Conservation (phyloP, 371 early-diverging fungal species). For the Choanephora cucurbitarum region DNA sequence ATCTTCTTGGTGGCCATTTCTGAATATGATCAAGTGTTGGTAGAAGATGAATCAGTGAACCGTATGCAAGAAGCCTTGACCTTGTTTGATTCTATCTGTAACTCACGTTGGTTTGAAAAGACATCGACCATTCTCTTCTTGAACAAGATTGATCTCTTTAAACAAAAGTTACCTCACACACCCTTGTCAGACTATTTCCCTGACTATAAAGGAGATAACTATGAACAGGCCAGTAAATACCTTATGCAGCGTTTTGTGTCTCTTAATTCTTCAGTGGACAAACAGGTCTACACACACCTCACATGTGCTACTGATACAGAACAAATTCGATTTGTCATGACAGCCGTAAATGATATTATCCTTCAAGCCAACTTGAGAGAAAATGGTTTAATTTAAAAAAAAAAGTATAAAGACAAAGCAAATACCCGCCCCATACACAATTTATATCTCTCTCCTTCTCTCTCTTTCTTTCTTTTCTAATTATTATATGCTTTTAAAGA, state of each 20-base stretch:
- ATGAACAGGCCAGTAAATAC: conserved; percentile 34
- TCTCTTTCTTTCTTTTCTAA: conserved; percentile 1
- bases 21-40: conserved; percentile 95
- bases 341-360: conserved; percentile 71
- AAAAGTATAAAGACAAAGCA: too few species aligned
- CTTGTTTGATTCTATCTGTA: conserved; percentile 95
- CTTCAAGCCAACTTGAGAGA: conserved; percentile 57
- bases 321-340: conserved; percentile 66
- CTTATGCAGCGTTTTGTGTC: conserved; percentile 68
- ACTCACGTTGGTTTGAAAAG: conserved; percentile 92
- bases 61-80: conserved; percentile 96
- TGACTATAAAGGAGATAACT: conserved; percentile 57
- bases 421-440: too few species aligned
- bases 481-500: neutral
- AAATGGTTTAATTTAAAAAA: conserved; percentile 53
- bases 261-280: conserved; percentile 63
- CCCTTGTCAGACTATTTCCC: conserved; percentile 85
- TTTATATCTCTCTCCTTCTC: neutral
- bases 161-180: conserved; percentile 80
- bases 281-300: conserved; percentile 85
- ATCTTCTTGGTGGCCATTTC: conserved; percentile 93
- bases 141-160: conserved; percentile 97
- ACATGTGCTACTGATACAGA: conserved; percentile 95
- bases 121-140: conserved; percentile 95
- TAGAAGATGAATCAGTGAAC: conserved; percentile 95